Evolutionary conservation across 352 stramenopile species (phyloP), one percentile per base, ranked within the genome.

Genomic region (Hyaloperonospora brassicae): DNA sequence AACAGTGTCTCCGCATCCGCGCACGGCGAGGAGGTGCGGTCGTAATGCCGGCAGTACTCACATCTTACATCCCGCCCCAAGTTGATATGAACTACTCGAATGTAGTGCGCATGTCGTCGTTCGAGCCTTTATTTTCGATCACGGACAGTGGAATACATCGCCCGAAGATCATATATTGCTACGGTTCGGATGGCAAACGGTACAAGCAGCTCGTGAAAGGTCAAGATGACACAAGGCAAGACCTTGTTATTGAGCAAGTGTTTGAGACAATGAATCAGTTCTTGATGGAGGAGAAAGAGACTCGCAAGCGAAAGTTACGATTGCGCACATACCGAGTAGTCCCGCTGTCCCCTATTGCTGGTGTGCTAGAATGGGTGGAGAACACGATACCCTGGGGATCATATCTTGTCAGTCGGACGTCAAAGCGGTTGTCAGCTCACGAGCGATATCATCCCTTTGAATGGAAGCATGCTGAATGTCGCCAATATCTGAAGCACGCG

Each of bases 301-400:
- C 80, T 36, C 59, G 70, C 0, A 70, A 83, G 43, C 73, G 85
- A 2, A 83, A 88, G 12, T 69, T 98, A 21, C 72, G 74, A 2
- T 67, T 99, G 13, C 82, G 94, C 9, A 99, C 96, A 14, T 99
- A 99, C 73, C 96, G 95, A 53, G 94, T 99, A 24, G 79, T 92
- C 9, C 84, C 84, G 39, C 55, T 95, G 5, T 92, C 80, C 11
- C 94, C 95, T 4, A 85, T 91, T 21, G 89, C 86, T 49, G 97
- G 97, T 27, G 93, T 99, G 46, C 72, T 99, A 5, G 97, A 99
- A 68, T 99, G 95, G 95, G 96, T 99, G 8, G 81, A 98, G 47
- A 87, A 98, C 59, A 99, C 97, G 0, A 81, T 94, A 23, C 84
- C 95, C 3, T 97, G 98, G 70, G 90, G 90, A 0, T 80, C 92